Percentiles rank a stretch among this genome's conserved stretches.
These are phyloP conservation scores for Helianthus annuus DNA, from an alignment of 129 eudicot species.

Conservation along the genomic window HanXRQr2.0-SUNRISE NC_035437.2:9852466-9852965, in stretches of 20 bases:
- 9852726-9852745: slow-evolving; percentile 48
- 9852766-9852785: slow-evolving; percentile 39
- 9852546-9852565: not conserved
- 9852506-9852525: not conserved
- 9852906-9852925: slow-evolving; percentile 7
- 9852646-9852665: slow-evolving; percentile 35
- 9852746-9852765: slow-evolving; percentile 35
- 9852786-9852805: slow-evolving; percentile 17
- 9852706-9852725: slow-evolving; percentile 26
- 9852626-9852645: slow-evolving; percentile 11
- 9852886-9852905: slow-evolving; percentile 18
- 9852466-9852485: slow-evolving; percentile 17
- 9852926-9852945: slow-evolving; percentile 43
- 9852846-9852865: slow-evolving; percentile 51
- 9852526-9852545: slow-evolving; percentile 32
- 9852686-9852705: slow-evolving; percentile 46
- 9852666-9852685: slow-evolving; percentile 47
- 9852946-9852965: slow-evolving; percentile 25
- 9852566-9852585: slow-evolving; percentile 2
- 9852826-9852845: slow-evolving; percentile 40
- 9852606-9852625: not conserved
- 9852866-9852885: slow-evolving; percentile 29
- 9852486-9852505: not conserved
- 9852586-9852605: slow-evolving; percentile 19
- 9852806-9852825: slow-evolving; percentile 31